These are phyloP conservation scores for Moricandia moricandioides DNA, from an alignment of 345 rosid species.

Conservation along the genomic window DNA sequence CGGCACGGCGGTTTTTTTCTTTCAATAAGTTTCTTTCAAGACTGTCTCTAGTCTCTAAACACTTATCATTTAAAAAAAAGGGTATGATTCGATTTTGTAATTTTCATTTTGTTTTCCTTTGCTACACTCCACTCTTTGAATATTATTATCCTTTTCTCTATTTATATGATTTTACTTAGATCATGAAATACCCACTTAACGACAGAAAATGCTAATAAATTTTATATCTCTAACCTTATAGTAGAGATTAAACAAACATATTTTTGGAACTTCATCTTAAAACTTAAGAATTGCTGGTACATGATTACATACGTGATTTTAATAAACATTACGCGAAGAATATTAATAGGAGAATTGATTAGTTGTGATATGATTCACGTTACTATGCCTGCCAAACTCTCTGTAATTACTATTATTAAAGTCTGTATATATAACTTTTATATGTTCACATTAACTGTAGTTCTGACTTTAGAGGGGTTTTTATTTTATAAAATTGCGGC, in stretches of 20 bases:
- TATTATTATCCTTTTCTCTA: neutral
- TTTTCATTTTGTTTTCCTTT: neutral
- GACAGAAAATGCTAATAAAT: neutral
- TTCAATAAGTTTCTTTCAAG: neutral
- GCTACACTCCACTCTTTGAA: constrained; percentile 7
- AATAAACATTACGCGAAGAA: neutral
- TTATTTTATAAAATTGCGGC: neutral
- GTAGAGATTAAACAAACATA: neutral
- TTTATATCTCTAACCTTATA: neutral
- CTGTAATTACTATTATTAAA: constrained; percentile 28
- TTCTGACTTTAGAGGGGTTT: constrained; percentile 31
- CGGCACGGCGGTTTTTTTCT: constrained; percentile 23
- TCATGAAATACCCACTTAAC: neutral
- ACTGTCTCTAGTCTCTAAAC: neutral
- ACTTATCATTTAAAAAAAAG: neutral
- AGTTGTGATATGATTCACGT: constrained; percentile 35
- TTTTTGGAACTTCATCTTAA: neutral
- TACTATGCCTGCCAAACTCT: constrained; percentile 38
- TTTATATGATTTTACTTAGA: neutral
- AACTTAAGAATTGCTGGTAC: constrained; percentile 8
- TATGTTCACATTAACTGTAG: constrained; percentile 20
- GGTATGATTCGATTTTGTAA: constrained; percentile 22
- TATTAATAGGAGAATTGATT: neutral
- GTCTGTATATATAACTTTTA: constrained; percentile 2
- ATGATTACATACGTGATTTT: constrained; percentile 16